phyloP scores from a whole-genome alignment of 108 stramenopile species.

The Mayamaea pseudoterrestris region DNA sequence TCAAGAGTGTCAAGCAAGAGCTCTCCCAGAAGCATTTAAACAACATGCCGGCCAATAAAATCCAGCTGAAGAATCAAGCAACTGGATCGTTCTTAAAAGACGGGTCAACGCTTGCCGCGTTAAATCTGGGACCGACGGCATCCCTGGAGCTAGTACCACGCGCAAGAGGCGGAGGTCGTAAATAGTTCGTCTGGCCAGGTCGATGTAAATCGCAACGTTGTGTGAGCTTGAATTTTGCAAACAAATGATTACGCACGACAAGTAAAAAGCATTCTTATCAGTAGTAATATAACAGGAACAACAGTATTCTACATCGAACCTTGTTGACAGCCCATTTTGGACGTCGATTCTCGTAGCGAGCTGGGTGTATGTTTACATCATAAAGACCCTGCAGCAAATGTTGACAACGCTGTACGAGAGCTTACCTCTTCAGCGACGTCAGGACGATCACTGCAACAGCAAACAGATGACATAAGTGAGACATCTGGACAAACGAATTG shows the following conservation, averaged over 20 bases:
- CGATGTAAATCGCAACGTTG: not conserved
- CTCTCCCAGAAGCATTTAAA: slow-evolving; percentile 39
- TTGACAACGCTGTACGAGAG: not conserved
- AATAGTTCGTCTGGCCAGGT: not conserved
- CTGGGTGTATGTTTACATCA: slow-evolving; percentile 49
- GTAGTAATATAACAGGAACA: slow-evolving; percentile 23
- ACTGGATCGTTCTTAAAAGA: slow-evolving; percentile 58
- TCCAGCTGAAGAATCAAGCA: slow-evolving; percentile 45
- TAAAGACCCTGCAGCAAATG: not conserved
- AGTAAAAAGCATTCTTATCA: not conserved
- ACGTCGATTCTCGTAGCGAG: slow-evolving; percentile 44
- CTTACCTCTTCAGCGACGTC: not conserved
- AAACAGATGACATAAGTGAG: not conserved
- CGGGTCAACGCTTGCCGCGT: slow-evolving; percentile 38
- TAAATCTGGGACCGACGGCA: slow-evolving; percentile 61
- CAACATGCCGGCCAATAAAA: slow-evolving; percentile 79
- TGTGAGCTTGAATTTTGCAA: not conserved
- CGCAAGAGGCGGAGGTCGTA: slow-evolving; percentile 64
- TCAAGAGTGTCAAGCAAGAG: slow-evolving; percentile 62
- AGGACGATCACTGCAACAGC: no score
- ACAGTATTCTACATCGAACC: slow-evolving; percentile 50
- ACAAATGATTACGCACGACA: not conserved
- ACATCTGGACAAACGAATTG: not conserved
- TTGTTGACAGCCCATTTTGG: slow-evolving; percentile 16
- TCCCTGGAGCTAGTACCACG: slow-evolving; percentile 61